Evolutionary conservation across 202 grass and related monocot species (phyloP).

Genomic region (Carex arenaria): DNA sequence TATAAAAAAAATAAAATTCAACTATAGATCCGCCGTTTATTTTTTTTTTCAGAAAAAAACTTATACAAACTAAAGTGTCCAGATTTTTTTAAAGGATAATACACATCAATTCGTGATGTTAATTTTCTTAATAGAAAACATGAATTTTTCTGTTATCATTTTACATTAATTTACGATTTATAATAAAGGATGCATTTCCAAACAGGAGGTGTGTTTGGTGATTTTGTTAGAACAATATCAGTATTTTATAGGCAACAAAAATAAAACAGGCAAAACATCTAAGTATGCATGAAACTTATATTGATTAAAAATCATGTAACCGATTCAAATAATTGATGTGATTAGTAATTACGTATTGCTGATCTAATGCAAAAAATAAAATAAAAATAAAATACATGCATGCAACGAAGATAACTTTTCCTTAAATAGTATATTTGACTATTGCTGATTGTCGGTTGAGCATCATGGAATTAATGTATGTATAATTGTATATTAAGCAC

Average conservation of each 20-base stretch:
- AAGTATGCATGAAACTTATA: not conserved
- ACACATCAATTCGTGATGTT: not conserved
- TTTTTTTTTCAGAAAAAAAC: not conserved
- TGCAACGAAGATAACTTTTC: not conserved
- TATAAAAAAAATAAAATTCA: no score
- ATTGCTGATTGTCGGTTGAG: constrained; percentile 1
- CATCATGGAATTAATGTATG: not conserved
- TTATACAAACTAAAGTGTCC: not conserved
- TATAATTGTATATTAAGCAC: not conserved
- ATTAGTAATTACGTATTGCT: constrained; percentile 4
- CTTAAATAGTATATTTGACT: not conserved
- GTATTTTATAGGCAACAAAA: not conserved
- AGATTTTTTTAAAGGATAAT: not conserved
- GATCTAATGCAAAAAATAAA: not conserved
- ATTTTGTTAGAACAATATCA: not conserved
- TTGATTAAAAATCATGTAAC: not conserved
- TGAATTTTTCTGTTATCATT: not conserved
- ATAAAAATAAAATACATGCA: not conserved
- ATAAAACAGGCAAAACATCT: not conserved
- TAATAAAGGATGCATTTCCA: not conserved
- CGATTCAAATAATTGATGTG: not conserved
- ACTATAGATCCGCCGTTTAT: no score
- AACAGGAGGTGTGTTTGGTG: not conserved
- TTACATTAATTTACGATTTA: not conserved
- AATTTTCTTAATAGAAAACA: not conserved